Evolutionary conservation across 2,329 filamentous ascomycete genomes (phyloP).

Genomic region (Uncinocarpus reesii): DNA sequence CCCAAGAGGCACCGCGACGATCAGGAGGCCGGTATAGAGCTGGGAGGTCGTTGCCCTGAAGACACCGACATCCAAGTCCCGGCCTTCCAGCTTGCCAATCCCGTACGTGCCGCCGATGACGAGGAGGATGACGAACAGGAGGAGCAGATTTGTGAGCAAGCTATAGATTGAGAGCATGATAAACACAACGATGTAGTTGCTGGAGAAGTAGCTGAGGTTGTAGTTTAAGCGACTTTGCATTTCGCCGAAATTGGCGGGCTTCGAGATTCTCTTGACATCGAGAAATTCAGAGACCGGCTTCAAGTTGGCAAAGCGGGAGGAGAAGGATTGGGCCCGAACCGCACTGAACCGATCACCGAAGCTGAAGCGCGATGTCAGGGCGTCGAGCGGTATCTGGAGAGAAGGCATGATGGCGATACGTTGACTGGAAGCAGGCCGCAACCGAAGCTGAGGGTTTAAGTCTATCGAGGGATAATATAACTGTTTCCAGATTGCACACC

Average conservation of each 20-base stretch:
- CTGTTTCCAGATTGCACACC: not conserved
- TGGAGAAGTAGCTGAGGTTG: conserved; percentile 93
- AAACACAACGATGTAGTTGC: conserved; percentile 94
- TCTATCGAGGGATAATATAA: not conserved
- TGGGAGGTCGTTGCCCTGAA: conserved; percentile 80
- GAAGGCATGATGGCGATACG: conserved; percentile 54
- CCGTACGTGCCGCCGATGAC: conserved; percentile 78
- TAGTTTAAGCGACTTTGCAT: conserved; percentile 90
- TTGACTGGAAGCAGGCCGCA: not conserved
- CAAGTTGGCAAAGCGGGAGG: conserved; percentile 81
- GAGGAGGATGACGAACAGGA: conserved; percentile 88
- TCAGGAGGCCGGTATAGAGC: conserved; percentile 79
- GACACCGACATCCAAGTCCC: conserved; percentile 75
- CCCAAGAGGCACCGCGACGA: conserved; percentile 73
- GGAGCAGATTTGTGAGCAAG: conserved; percentile 71
- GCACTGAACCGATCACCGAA: conserved; percentile 73
- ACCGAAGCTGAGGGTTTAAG: not conserved
- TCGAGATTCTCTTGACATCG: conserved; percentile 89
- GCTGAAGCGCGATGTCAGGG: conserved; percentile 82
- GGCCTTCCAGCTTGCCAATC: conserved; percentile 80
- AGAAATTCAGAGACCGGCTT: conserved; percentile 86
- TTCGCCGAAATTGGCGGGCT: conserved; percentile 83
- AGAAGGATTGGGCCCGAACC: conserved; percentile 67
- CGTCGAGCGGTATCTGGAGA: conserved; percentile 86
- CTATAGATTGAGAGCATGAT: conserved; percentile 94